Evolutionary conservation across 495 filamentous ascomycete genomes (phyloP), one percentile per base, ranked within the genome.

Genomic region (Articulospora tetracladia): DNA sequence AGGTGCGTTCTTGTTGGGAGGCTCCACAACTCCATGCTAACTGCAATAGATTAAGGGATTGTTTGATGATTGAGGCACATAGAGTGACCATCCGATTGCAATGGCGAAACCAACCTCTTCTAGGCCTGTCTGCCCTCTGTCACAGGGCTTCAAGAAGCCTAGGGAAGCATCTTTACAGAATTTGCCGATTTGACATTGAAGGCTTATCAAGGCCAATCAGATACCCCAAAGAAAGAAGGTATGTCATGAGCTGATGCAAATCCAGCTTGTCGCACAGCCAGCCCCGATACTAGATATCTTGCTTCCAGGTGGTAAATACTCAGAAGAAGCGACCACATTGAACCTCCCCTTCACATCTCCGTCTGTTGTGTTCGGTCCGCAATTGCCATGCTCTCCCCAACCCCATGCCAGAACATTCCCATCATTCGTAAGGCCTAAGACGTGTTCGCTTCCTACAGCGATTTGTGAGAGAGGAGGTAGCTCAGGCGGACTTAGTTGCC

Each of bases 311-410:
- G 76, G 73, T n/a, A 80, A 63, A 66, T 74, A 70, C 57, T 73
- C 74, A 34, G 77, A 70, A 44, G 82, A 72, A n/a, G 76, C 75
- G 65, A 91, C 79, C 17, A 80, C 66, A 64, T 84, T 89, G 73
- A 83, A 86, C 59, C 72, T 73, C 10, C 79, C 87, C 48, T 84
- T 85, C 30, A 89, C 83, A 69, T 89, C 82, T 2, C 87, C 83
- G 62, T 75, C 46, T 30, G 47, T 77, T 2, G 75, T 83, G 46
- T 78, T 76, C 2, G 83, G 78, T 15, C 94, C 94, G 71, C 94
- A 98, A 72, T 98, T 98, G 12, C 94, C 94, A 79, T 98, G 94
- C 75, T 97, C 91, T 1, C 92, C 92, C 93, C 94, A 98, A 17
- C 94, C 94, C 89, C 92, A 97, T 2, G 86, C 81, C 39, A 91